phyloP scores from a whole-genome alignment of 345 rosid genomes.

The Kernera saxatilis region DNA sequence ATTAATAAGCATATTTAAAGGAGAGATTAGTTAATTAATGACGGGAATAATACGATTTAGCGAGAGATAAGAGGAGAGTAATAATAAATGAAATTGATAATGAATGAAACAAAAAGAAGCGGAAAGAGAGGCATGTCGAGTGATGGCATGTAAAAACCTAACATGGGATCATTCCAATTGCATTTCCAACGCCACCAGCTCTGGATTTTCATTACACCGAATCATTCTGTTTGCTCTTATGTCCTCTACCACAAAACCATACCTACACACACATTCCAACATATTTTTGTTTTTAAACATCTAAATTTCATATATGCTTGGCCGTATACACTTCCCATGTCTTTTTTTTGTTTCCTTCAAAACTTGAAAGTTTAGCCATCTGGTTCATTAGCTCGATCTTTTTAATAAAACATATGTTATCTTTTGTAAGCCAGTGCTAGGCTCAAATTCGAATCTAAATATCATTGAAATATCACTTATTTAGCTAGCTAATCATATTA shows the following conservation, averaged over 20 bases:
- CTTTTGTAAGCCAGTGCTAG: not conserved
- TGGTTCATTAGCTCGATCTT: no score
- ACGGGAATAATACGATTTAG: not conserved
- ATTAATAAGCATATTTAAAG: not conserved
- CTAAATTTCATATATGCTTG: not conserved
- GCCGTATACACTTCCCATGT: not conserved
- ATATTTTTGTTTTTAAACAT: not conserved
- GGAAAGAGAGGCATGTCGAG: conserved; percentile 31
- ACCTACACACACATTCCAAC: not conserved
- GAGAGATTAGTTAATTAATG: not conserved
- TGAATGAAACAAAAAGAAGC: not conserved
- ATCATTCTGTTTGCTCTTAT: conserved; percentile 28
- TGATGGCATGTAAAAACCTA: conserved; percentile 31
- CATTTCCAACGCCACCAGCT: conserved; percentile 26
- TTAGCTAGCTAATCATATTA: no score
- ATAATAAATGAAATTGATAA: not conserved
- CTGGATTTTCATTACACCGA: conserved; percentile 15
- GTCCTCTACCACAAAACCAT: conserved; percentile 7
- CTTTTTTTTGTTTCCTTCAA: not conserved
- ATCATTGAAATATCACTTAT: no score
- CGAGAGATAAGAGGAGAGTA: conserved; percentile 12
- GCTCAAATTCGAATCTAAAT: no score
- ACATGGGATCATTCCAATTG: conserved; percentile 33
- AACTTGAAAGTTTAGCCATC: not conserved
- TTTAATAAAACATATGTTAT: not conserved